Evolutionary conservation across 1,139 yeast species (phyloP).

Genomic region (Yamadazyma membranifaciens): DNA sequence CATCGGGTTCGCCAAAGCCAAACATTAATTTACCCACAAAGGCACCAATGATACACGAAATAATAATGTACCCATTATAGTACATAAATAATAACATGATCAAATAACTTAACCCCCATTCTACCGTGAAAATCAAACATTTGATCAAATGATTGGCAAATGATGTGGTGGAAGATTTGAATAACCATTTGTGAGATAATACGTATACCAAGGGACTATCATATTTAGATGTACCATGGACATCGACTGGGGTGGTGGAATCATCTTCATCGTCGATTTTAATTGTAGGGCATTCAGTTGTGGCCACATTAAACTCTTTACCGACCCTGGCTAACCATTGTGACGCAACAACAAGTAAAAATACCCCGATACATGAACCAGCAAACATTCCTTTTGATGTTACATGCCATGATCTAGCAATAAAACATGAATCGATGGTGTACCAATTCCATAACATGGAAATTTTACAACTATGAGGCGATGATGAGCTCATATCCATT

Average conservation of each 20-base stretch:
- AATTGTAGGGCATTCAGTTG: background rate
- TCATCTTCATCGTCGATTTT: conserved; percentile 3
- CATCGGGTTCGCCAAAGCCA: conserved; percentile 40
- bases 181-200: conserved; percentile 43
- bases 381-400: conserved; percentile 61
- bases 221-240: background rate
- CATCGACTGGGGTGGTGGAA: background rate
- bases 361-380: conserved; percentile 67
- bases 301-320: conserved; percentile 45
- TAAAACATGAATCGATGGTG: conserved; percentile 62
- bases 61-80: conserved; percentile 66
- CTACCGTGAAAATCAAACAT: conserved; percentile 48
- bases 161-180: conserved; percentile 27
- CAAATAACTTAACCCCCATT: conserved; percentile 63
- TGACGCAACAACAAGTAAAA: conserved; percentile 53
- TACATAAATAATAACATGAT: conserved; percentile 74
- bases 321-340: conserved; percentile 58
- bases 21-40: conserved; percentile 55
- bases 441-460: conserved; percentile 45
- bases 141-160: conserved; percentile 49
- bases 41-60: conserved; percentile 63
- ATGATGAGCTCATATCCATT: conserved; percentile 3
- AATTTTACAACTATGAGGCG: conserved; percentile 27
- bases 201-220: conserved; percentile 26
- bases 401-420: conserved; percentile 65